These are phyloP conservation scores for Eremothecium cymbalariae DNA, from an alignment of 1,139 yeast species.

Conservation along the genomic window DNA sequence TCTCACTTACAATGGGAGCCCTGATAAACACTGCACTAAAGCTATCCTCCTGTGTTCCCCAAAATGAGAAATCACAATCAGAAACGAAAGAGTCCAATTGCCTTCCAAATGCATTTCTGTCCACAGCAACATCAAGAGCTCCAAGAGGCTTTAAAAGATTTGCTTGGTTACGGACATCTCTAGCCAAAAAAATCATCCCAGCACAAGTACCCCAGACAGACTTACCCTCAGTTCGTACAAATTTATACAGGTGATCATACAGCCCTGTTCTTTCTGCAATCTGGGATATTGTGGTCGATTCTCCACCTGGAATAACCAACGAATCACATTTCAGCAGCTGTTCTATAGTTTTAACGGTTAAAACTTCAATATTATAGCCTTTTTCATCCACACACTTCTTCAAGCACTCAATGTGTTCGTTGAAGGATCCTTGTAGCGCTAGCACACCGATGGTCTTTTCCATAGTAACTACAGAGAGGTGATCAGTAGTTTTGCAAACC, in stretches of 20 bases:
- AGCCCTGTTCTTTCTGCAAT: constrained; percentile 61
- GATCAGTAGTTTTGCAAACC: no score
- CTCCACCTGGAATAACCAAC: constrained; percentile 74
- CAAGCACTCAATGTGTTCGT: constrained; percentile 58
- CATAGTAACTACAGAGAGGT: constrained; percentile 3
- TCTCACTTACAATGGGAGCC: constrained; percentile 60
- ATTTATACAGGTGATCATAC: constrained; percentile 46
- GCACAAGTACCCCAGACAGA: constrained; percentile 88
- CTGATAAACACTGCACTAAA: constrained; percentile 66
- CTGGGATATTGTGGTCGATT: constrained; percentile 67
- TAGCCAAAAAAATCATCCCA: constrained; percentile 63
- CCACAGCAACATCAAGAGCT: constrained; percentile 56
- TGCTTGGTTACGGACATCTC: constrained; percentile 47
- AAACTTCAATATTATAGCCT: constrained; percentile 28
- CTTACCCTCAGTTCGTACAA: constrained; percentile 40
- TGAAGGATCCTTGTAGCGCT: constrained; percentile 76
- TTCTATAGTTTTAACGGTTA: constrained; percentile 46
- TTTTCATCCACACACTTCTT: constrained; percentile 33
- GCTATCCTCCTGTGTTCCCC: constrained; percentile 35
- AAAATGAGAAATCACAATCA: constrained; percentile 41
- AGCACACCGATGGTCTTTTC: constrained; percentile 50
- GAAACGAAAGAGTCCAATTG: constrained; percentile 61
- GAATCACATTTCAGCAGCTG: constrained; percentile 50
- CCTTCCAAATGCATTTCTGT: constrained; percentile 72
- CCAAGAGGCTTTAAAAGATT: constrained; percentile 56